These are phyloP conservation scores for Lepidium campestre DNA, from an alignment of 441 rosid genomes.

Conservation along the genomic window DNA sequence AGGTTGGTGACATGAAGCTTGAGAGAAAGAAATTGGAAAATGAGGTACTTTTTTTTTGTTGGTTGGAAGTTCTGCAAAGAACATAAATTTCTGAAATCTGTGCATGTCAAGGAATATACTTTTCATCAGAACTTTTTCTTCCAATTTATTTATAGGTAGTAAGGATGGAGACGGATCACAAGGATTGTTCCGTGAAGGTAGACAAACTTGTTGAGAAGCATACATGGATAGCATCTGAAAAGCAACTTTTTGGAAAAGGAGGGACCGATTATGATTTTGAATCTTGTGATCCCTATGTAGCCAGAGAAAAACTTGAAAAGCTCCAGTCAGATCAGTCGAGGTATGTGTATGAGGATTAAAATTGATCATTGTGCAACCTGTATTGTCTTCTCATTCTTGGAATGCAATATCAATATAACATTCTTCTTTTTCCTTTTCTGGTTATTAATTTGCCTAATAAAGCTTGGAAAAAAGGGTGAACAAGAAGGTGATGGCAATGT, in stretches of 20 bases:
- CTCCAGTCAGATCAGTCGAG: conserved; percentile 90
- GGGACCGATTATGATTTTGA: conserved; percentile 96
- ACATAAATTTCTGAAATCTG: not conserved
- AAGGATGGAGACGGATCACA: conserved; percentile 90
- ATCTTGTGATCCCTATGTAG: conserved; percentile 66
- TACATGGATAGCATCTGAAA: conserved; percentile 93
- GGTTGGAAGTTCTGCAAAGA: not conserved
- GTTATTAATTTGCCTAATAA: conserved; percentile 23
- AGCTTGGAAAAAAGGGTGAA: conserved; percentile 97
- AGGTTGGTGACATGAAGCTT: conserved; percentile 70
- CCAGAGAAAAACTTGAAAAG: conserved; percentile 78
- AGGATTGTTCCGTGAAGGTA: conserved; percentile 78
- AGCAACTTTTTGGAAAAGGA: conserved; percentile 85
- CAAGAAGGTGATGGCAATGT: conserved; percentile 99
- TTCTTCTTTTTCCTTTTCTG: conserved; percentile 9
- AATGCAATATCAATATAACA: not conserved
- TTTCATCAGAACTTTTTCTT: conserved; percentile 3
- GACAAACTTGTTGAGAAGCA: conserved; percentile 92
- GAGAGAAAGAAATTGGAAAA: conserved; percentile 94
- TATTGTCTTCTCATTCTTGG: not conserved
- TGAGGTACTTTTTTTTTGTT: conserved; percentile 52
- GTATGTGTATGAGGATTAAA: conserved; percentile 30
- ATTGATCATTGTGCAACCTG: not conserved
- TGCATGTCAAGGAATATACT: conserved; percentile 6
- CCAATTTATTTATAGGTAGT: conserved; percentile 46